Conservation (phyloP, 2,329 filamentous ascomycete genomes). For the Exutisphaerella laricina region DNA sequence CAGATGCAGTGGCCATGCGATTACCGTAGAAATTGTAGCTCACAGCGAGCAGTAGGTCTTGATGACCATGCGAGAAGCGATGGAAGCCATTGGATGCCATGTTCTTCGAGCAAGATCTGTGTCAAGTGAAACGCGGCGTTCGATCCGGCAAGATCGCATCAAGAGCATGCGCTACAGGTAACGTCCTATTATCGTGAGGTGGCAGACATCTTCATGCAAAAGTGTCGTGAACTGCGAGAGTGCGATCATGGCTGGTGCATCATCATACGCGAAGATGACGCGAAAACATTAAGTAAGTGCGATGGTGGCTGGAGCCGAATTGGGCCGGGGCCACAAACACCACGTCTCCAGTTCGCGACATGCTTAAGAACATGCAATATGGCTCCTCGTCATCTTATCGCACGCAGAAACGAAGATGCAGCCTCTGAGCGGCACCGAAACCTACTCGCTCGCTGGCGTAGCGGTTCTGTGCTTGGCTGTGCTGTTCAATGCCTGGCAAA, state of each 20-base stretch:
- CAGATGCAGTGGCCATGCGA: slow-evolving; percentile 82
- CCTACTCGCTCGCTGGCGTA: slow-evolving; percentile 56
- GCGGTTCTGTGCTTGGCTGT: slow-evolving; percentile 65
- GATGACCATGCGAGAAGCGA: slow-evolving; percentile 67
- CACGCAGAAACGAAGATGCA: slow-evolving; percentile 19
- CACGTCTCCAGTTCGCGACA: background rate
- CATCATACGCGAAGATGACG: background rate
- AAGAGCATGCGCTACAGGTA: too few species aligned
- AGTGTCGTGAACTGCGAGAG: too few species aligned
- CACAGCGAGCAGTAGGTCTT: slow-evolving; percentile 75
- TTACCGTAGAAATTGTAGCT: slow-evolving; percentile 91
- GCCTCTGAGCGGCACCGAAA: slow-evolving; percentile 49
- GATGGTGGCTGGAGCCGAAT: too few species aligned
- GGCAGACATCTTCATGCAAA: too few species aligned
- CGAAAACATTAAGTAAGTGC: too few species aligned
- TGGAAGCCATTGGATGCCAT: slow-evolving; percentile 36
- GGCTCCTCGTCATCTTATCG: background rate
- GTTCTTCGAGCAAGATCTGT: too few species aligned
- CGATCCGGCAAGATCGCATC: too few species aligned
- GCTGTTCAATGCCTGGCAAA: slow-evolving; percentile 73
- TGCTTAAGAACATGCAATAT: background rate
- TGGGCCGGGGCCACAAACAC: too few species aligned
- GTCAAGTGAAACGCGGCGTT: too few species aligned
- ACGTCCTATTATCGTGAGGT: too few species aligned
- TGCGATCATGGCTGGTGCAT: too few species aligned